Evolutionary conservation across 495 filamentous ascomycete species (phyloP).

Genomic region (Bacidia gigantensis): DNA sequence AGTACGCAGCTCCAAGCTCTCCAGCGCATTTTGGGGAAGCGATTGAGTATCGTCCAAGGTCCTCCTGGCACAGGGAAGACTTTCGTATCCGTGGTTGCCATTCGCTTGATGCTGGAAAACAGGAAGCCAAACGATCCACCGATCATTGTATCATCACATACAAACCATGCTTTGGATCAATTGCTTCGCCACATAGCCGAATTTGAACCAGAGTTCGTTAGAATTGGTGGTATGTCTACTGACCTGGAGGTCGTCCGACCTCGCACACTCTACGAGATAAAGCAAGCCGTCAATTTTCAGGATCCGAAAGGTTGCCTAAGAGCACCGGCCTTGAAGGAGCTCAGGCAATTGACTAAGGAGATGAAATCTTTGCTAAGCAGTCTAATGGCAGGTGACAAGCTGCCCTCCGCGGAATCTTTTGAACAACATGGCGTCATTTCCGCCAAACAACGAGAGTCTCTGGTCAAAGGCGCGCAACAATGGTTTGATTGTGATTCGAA

Average conservation of each 20-base stretch:
- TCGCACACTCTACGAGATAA: constrained; percentile 51
- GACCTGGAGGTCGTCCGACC: constrained; percentile 49
- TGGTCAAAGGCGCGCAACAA: constrained; percentile 37
- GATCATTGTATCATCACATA: constrained; percentile 70
- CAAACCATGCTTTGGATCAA: constrained; percentile 90
- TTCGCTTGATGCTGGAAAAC: constrained; percentile 54
- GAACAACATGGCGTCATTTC: constrained; percentile 45
- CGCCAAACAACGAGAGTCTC: constrained; percentile 43
- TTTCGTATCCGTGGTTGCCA: constrained; percentile 54
- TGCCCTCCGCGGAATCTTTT: constrained; percentile 36
- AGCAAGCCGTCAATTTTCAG: constrained; percentile 19
- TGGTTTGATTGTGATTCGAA: constrained; percentile 33
- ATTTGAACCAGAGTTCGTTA: constrained; percentile 54
- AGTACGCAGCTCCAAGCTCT: constrained; percentile 55
- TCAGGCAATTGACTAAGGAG: constrained; percentile 31
- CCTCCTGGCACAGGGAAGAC: constrained; percentile 91
- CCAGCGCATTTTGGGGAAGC: constrained; percentile 54
- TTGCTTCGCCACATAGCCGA: constrained; percentile 52
- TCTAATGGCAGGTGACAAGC: constrained; percentile 22
- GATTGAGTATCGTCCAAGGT: constrained; percentile 71
- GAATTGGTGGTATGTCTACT: constrained; percentile 65
- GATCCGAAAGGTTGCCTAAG: constrained; percentile 24
- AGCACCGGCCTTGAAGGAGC: constrained; percentile 22
- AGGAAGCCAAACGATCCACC: constrained; percentile 47
- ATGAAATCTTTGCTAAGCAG: constrained; percentile 37